Base-by-base conservation (phyloP, 495 filamentous ascomycete genomes). In the Lepraria neglecta region DNA sequence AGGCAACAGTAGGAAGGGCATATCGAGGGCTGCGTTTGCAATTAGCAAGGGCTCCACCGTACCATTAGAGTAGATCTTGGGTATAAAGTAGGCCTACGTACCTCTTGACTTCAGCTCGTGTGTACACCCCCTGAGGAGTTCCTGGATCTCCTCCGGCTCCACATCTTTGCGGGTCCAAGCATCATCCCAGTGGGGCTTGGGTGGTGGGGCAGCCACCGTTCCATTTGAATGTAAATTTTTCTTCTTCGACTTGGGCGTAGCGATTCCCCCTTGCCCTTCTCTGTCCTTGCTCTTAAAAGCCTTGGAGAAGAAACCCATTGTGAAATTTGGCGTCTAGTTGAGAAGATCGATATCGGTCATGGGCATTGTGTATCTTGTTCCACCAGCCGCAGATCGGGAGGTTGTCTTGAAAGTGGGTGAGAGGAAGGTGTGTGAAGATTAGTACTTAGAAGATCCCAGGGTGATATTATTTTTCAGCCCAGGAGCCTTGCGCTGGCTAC, bases 71-170 rank as follows among this genome's bases (percentile, higher is more conserved):
- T 12, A n/a, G n/a, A 40, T 56, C 35, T 56, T 9, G 1, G 38
- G 19, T 2, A 27, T 15, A 31, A 31, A 9, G 27, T 12, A 7
- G 10, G n/a, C 15, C 40, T 3, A 76, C 84, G 72, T 82, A 96
- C 94, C 94, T 90, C 91, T 83, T 62, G 87, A 85, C 77, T 97
- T 98, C 72, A 97, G 79, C 76, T 98, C 94, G 56, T 84, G 82
- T 21, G 91, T 92, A 75, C 91, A 97, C 53, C 82, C 86, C 66
- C 82, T 78, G 27, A 98, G 75, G 60, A 98, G 77, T 64, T 94
- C 89, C 66, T 92, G 87, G 35, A 98, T 85, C 73, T 98, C 95
- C 64, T 92, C 89, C 6, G 92, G 89, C 48, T 89, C 85, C 61
- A 98, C 86, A 55, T 89, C 84, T 61, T 85, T 92, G 67, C 92